Conservation (phyloP, 306 rosid species). For the Inga laurina region DNA sequence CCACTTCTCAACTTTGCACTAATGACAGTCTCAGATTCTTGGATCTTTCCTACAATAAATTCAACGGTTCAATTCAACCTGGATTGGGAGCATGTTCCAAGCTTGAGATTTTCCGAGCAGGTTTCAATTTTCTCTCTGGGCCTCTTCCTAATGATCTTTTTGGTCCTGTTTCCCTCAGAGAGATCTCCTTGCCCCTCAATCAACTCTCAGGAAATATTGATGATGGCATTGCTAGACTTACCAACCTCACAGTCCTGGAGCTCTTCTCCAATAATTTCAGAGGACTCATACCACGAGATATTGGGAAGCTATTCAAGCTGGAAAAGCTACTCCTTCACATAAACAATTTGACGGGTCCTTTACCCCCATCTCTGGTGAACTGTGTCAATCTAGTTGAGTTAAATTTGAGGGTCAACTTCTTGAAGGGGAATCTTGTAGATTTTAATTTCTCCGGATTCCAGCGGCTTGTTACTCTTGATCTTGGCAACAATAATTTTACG, state of each 20-base stretch:
- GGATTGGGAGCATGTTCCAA: constrained; percentile 70
- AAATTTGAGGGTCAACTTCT: constrained; percentile 73
- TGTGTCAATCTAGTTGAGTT: constrained; percentile 65
- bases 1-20: constrained; percentile 53
- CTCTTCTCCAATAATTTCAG: constrained; percentile 64
- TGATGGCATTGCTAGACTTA: constrained; percentile 47
- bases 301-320: constrained; percentile 68
- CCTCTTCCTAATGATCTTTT: constrained; percentile 65
- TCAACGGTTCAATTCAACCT: constrained; percentile 42
- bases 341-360: constrained; percentile 67
- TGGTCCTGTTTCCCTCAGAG: constrained; percentile 45
- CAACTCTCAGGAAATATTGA: constrained; percentile 55
- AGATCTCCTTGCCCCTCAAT: constrained; percentile 68
- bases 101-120: constrained; percentile 73
- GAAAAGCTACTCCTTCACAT: constrained; percentile 62
- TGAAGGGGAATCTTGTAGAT: constrained; percentile 67
- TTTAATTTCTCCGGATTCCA: constrained; percentile 67
- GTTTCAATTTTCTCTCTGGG: constrained; percentile 69
- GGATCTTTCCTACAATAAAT: constrained; percentile 72
- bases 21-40: constrained; percentile 43
- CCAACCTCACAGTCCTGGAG: constrained; percentile 64
- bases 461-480: constrained; percentile 68
- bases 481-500: constrained; percentile 68
- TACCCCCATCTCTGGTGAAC: constrained; percentile 64
- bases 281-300: constrained; percentile 59